Conservation (phyloP, 805 yeast genomes). For the Pichia occidentalis region DNA sequence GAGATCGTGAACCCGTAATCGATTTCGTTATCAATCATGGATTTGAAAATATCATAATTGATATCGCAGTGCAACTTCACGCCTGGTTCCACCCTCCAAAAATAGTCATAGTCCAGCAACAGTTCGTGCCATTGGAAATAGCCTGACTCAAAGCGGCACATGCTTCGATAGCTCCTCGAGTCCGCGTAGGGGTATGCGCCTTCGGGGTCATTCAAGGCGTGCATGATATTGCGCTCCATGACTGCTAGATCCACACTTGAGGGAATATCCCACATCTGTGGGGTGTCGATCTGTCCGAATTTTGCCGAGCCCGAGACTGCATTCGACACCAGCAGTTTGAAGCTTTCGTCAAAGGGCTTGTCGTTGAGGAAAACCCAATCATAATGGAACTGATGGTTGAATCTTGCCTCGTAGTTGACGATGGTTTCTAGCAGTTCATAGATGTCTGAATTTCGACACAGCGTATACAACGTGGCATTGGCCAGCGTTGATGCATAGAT, state of each 20-base stretch:
- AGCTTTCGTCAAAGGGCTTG: conserved; percentile 51
- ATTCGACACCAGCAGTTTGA: conserved; percentile 41
- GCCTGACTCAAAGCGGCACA: conserved; percentile 88
- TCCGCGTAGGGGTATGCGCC: conserved; percentile 54
- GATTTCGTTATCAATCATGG: conserved; percentile 62
- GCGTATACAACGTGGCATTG: conserved; percentile 62
- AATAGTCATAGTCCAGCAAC: conserved; percentile 66
- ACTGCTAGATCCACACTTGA: conserved; percentile 17
- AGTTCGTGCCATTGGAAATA: conserved; percentile 70
- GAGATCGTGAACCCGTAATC: conserved; percentile 72
- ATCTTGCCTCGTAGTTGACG: conserved; percentile 57
- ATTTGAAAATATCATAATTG: conserved; percentile 64
- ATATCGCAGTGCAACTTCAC: conserved; percentile 72
- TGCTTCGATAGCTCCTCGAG: conserved; percentile 64
- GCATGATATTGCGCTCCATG: conserved; percentile 19
- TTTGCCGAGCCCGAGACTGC: conserved; percentile 53
- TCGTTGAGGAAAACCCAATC: conserved; percentile 82
- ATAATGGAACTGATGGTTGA: conserved; percentile 54
- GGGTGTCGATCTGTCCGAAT: conserved; percentile 57
- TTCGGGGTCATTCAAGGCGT: conserved; percentile 21
- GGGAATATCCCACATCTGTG: conserved; percentile 68
- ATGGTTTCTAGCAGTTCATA: conserved; percentile 52
- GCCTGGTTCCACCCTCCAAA: conserved; percentile 92
- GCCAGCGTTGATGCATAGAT: not conserved
- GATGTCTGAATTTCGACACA: conserved; percentile 64